Conservation (phyloP, 495 filamentous ascomycete species). For the Talaromyces liani region DNA sequence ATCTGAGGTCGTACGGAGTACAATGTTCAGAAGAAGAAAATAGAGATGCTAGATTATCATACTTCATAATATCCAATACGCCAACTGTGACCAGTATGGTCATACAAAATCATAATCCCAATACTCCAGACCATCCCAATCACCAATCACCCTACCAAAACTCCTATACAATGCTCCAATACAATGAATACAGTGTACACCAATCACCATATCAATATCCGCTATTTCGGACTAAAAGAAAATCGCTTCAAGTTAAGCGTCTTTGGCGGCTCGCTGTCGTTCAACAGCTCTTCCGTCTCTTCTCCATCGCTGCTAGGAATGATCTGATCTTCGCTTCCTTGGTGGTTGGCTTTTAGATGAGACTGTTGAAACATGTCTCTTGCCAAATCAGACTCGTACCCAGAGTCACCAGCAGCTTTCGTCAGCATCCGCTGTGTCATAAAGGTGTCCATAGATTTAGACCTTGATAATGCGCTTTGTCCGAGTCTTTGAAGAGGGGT, state of each 20-base stretch:
- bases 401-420: not conserved
- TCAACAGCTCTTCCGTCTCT: constrained; percentile 26
- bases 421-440: not conserved
- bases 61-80: not conserved
- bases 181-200: not conserved
- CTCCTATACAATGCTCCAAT: constrained; percentile 11
- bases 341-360: constrained; percentile 2
- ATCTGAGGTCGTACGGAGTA: not conserved
- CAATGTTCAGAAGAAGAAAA: not conserved
- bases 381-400: constrained; percentile 7
- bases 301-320: constrained; percentile 62
- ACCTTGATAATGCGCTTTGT: constrained; percentile 36
- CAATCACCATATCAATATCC: constrained; percentile 12
- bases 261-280: constrained; percentile 10
- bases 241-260: constrained; percentile 47
- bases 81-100: not conserved
- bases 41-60: not conserved
- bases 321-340: constrained; percentile 73
- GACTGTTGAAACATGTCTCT: not conserved
- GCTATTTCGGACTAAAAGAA: constrained; percentile 36
- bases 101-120: not conserved
- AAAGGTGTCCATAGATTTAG: constrained; percentile 27
- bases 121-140: not conserved
- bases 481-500: constrained; percentile 44
- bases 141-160: not conserved